phyloP scores from a whole-genome alignment of 495 filamentous ascomycete species.

The Penicillium cinerascens region DNA sequence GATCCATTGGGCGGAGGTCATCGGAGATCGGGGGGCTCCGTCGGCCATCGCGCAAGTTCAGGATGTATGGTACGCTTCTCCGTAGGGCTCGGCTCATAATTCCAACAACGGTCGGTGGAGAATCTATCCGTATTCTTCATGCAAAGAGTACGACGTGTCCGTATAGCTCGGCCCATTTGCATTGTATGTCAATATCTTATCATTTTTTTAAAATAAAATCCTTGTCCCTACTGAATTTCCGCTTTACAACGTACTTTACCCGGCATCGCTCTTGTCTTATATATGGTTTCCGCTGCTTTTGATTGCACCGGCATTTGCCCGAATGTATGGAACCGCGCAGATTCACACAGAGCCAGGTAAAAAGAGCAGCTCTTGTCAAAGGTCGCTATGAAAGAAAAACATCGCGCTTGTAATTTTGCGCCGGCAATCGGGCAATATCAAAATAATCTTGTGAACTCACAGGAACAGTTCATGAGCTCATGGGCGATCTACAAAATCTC shows the following conservation, averaged over 20 bases:
- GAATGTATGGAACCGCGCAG: background rate
- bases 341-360: background rate
- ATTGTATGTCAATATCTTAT: too few relatives aligned
- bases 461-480: too few relatives aligned
- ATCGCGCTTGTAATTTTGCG: too few relatives aligned
- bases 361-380: background rate
- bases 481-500: too few relatives aligned
- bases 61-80: too few relatives aligned
- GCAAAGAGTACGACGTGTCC: background rate
- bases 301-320: background rate
- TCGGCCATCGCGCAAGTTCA: background rate
- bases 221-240: too few relatives aligned
- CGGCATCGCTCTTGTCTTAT: background rate
- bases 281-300: background rate
- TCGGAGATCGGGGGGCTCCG: constrained; percentile 4
- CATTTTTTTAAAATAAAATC: too few relatives aligned
- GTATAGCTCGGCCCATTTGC: too few relatives aligned
- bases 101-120: background rate
- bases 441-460: too few relatives aligned
- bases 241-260: too few relatives aligned
- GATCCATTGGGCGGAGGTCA: constrained; percentile 19
- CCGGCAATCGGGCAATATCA: too few relatives aligned
- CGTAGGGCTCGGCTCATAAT: background rate
- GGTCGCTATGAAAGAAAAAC: too few relatives aligned
- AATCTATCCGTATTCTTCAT: background rate